phyloP scores from a whole-genome alignment of 495 filamentous ascomycete genomes.

The Daldinia childiae region DNA sequence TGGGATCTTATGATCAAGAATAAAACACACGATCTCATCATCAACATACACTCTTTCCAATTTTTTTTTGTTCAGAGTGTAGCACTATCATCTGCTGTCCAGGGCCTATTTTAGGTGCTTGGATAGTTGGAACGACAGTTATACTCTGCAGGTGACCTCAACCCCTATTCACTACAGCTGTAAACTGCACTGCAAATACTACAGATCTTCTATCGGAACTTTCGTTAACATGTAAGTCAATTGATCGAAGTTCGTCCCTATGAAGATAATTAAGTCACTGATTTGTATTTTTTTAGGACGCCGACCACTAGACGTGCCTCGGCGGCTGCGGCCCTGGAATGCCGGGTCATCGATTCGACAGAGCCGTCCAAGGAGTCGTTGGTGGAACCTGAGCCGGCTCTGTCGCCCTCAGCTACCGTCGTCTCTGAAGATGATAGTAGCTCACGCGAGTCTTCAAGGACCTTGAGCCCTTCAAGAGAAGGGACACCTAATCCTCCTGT shows the following conservation, averaged over 20 bases:
- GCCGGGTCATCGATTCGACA: conserved; percentile 19
- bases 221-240: neutral
- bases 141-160: too few relatives aligned
- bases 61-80: too few relatives aligned
- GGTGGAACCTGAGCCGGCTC: neutral
- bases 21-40: too few relatives aligned
- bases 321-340: neutral
- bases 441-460: conserved; percentile 4
- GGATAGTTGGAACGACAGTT: too few relatives aligned
- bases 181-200: too few relatives aligned
- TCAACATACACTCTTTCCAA: too few relatives aligned
- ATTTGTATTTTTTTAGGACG: conserved; percentile 25
- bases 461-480: conserved; percentile 15
- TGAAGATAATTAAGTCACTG: conserved; percentile 7
- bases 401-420: neutral
- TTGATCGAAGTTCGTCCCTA: neutral
- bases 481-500: neutral
- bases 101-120: too few relatives aligned
- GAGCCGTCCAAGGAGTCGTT: neutral
- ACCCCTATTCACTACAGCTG: too few relatives aligned
- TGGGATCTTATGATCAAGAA: too few relatives aligned
- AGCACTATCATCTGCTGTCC: too few relatives aligned
- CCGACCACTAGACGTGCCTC: conserved; percentile 20
- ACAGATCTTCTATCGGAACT: neutral
- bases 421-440: neutral